These are phyloP conservation scores for Artemisia annua DNA, from an alignment of 129 eudicot genomes.

Conservation along the genomic window DNA sequence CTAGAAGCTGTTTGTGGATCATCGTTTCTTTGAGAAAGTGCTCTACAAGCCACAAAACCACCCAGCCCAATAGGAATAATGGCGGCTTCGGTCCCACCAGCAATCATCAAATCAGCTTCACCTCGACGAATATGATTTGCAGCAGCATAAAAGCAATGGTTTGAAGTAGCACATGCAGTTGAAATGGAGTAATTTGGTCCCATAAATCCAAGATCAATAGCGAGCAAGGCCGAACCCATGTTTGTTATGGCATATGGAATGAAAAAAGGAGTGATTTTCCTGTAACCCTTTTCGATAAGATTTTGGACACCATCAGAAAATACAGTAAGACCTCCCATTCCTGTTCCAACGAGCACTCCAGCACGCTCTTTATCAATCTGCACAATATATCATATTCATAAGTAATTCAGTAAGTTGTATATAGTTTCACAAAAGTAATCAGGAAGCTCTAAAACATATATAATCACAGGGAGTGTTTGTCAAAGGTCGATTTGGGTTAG, in stretches of 20 bases:
- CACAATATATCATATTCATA: constrained; percentile 3
- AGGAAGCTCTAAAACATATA: background rate
- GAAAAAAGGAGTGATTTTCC: constrained; percentile 80
- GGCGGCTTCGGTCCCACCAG: constrained; percentile 97
- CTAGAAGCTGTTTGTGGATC: constrained; percentile 93
- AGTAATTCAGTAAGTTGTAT: background rate
- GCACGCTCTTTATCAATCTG: constrained; percentile 80
- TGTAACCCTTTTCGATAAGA: constrained; percentile 67
- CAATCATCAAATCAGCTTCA: constrained; percentile 92
- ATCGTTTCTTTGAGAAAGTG: constrained; percentile 86
- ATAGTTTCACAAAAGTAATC: background rate
- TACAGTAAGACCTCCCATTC: constrained; percentile 83
- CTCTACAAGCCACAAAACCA: constrained; percentile 91
- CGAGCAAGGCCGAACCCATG: constrained; percentile 92
- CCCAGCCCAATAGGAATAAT: constrained; percentile 83
- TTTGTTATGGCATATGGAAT: constrained; percentile 89
- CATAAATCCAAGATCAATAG: constrained; percentile 87
- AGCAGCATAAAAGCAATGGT: constrained; percentile 88
- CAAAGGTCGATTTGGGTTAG: no score
- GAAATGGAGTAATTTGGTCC: constrained; percentile 96
- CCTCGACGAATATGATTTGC: constrained; percentile 93
- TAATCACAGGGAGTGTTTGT: no score
- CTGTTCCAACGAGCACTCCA: constrained; percentile 85
- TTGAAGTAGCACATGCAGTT: constrained; percentile 94
- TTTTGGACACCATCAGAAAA: constrained; percentile 76